Base-by-base conservation (phyloP, 2,329 filamentous ascomycete genomes). In the Fusarium sp. region DNA sequence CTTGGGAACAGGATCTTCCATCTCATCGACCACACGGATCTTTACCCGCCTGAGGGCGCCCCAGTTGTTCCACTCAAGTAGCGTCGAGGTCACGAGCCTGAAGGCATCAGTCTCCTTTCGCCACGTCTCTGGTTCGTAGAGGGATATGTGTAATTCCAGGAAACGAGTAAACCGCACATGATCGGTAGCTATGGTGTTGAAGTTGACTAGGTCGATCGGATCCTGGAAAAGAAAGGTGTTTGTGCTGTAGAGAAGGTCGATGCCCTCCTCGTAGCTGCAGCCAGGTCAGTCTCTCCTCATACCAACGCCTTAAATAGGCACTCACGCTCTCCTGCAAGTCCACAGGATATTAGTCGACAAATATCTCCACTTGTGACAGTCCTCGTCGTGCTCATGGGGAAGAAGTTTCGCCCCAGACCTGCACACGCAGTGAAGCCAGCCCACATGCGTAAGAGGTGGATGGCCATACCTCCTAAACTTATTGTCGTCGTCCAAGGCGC, bases 281-380 rank as follows among this genome's bases (percentile, higher is more conserved):
- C n/a, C 15, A 11, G 2, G 14, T 33, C 25, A 50, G 27, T 14
- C n/a, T 27, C 4, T 10, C 10, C 27, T 9, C 8, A 3, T 22
- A 25, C 4, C 6, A 12, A 12, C 11, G 2, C 10, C 2, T 14
- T 20, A 7, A 40, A 9, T 4, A 30, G 8, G 2, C 30, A 52
- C 69, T 62, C 33, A 72, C 68, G 50, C 56, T 43, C 64, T 43
- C 22, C 50, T 72, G 30, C 64, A 72, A 12, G 68, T 54, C 6
- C 68, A 45, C 0, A 71, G 15, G 7, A 72, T 1, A 2, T 58
- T n/a, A 0, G 33, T 52, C 0, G 64, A 12, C 10, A 72, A 8
- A 1, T 11, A 58, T 8, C 64, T 15, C 60, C 68, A 71, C 32
- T 61, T 68, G 9, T 71, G 64, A 3, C 11, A 14, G 0, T 5